phyloP scores from a whole-genome alignment of 345 rosid genomes.

The Jatropha curcas region DNA sequence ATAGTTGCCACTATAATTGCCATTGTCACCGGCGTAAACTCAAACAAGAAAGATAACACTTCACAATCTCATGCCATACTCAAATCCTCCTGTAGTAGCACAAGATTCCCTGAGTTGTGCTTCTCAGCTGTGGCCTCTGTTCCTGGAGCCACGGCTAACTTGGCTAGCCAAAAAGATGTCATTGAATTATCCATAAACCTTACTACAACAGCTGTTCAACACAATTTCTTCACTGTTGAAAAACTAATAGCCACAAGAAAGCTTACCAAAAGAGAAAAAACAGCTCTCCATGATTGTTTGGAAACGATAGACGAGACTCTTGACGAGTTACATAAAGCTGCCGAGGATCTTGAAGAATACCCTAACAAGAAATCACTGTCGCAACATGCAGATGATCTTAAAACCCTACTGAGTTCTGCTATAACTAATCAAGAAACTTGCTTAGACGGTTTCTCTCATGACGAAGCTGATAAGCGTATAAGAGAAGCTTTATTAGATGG shows the following conservation, averaged over 20 bases:
- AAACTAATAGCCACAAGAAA: conserved; percentile 24
- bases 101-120: conserved; percentile 71
- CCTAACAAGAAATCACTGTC: conserved; percentile 61
- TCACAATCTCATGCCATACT: conserved; percentile 57
- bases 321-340: conserved; percentile 65
- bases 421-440: conserved; percentile 89
- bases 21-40: conserved; percentile 43
- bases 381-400: conserved; percentile 78
- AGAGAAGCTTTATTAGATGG: conserved; percentile 43
- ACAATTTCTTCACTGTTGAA: conserved; percentile 31
- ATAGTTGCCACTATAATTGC: conserved; percentile 43
- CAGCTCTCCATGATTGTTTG: conserved; percentile 82
- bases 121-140: conserved; percentile 52
- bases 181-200: conserved; percentile 36
- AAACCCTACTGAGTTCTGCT: conserved; percentile 77
- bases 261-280: conserved; percentile 56
- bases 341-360: conserved; percentile 56
- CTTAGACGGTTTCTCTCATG: conserved; percentile 82
- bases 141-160: conserved; percentile 30
- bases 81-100: conserved; percentile 59
- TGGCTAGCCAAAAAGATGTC: conserved; percentile 37
- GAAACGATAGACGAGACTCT: conserved; percentile 85
- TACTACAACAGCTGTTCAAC: conserved; percentile 25
- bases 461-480: conserved; percentile 47
- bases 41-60: conserved; percentile 9